These are phyloP conservation scores for Podospora pseudopauciseta DNA, from an alignment of 495 filamentous ascomycete species.

Conservation along the genomic window DNA sequence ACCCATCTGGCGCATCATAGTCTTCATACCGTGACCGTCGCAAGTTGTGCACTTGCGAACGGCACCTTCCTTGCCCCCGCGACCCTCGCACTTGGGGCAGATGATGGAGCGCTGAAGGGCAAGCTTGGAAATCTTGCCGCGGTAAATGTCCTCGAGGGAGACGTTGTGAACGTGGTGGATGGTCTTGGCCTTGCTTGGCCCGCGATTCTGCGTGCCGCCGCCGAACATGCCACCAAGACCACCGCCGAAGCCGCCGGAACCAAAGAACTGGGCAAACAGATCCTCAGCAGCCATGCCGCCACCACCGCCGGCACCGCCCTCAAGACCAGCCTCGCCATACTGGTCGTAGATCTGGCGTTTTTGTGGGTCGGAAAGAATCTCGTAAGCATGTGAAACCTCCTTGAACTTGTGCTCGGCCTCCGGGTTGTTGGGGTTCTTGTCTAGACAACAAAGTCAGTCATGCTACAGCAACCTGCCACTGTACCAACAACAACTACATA, in stretches of 20 bases:
- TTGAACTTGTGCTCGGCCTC: slow-evolving; percentile 97
- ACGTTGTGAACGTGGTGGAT: slow-evolving; percentile 99
- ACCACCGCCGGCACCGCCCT: slow-evolving; percentile 73
- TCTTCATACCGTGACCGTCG: slow-evolving; percentile 96
- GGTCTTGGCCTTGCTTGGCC: slow-evolving; percentile 89
- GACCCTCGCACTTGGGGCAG: slow-evolving; percentile 90
- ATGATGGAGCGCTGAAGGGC: slow-evolving; percentile 97
- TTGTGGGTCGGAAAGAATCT: slow-evolving; percentile 85
- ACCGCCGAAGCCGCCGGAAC: slow-evolving; percentile 72
- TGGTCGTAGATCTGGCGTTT: slow-evolving; percentile 93
- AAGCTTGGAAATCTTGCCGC: slow-evolving; percentile 94
- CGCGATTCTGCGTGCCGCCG: slow-evolving; percentile 66
- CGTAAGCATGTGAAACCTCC: slow-evolving; percentile 91
- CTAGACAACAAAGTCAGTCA: slow-evolving; percentile 42
- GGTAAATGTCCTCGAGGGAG: slow-evolving; percentile 95
- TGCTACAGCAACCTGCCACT: not conserved
- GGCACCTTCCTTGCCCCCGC: slow-evolving; percentile 94
- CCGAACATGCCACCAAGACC: slow-evolving; percentile 80
- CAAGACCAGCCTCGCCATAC: slow-evolving; percentile 93
- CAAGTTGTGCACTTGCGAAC: slow-evolving; percentile 88
- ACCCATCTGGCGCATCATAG: slow-evolving; percentile 99
- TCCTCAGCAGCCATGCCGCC: slow-evolving; percentile 95
- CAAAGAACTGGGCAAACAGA: slow-evolving; percentile 97
- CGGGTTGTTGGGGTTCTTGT: slow-evolving; percentile 94
- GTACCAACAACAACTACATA: slow-evolving; percentile 39